Evolutionary conservation across 768 basidiomycete species (phyloP).

Genomic region (Mycena floridula): DNA sequence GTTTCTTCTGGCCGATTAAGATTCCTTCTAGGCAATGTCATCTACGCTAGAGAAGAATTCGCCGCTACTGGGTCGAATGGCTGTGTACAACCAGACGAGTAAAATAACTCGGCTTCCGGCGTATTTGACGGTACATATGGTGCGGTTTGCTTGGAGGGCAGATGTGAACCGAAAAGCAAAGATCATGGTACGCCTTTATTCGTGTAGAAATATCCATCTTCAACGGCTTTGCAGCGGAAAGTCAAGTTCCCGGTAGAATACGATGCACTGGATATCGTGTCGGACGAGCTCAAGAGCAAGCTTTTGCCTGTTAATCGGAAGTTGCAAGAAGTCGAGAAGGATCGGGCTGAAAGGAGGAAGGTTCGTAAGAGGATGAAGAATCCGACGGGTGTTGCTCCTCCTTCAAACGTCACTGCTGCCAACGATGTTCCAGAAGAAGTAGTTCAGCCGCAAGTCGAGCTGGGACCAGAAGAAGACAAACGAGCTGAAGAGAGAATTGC

Average conservation of each 20-base stretch:
- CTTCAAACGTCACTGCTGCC: constrained; percentile 16
- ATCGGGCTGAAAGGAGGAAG: constrained; percentile 76
- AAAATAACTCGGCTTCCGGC: constrained; percentile 79
- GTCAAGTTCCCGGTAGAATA: constrained; percentile 91
- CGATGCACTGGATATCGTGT: constrained; percentile 77
- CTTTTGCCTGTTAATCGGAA: constrained; percentile 64
- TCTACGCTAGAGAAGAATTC: constrained; percentile 84
- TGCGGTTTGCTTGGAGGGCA: constrained; percentile 90
- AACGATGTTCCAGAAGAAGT: constrained; percentile 26
- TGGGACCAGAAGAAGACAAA: constrained; percentile 62
- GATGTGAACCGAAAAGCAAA: constrained; percentile 93
- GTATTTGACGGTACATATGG: constrained; percentile 90
- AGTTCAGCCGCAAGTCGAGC: constrained; percentile 33
- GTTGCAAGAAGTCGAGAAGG: constrained; percentile 78
- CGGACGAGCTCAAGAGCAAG: constrained; percentile 71
- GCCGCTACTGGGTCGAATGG: constrained; percentile 71
- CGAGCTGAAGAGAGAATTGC: constrained; percentile 60
- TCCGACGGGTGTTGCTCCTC: constrained; percentile 16
- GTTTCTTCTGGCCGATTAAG: neutral
- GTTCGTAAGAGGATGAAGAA: constrained; percentile 70
- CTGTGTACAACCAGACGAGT: constrained; percentile 74
- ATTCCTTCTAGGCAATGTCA: constrained; percentile 60
- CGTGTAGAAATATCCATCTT: neutral
- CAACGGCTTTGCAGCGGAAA: constrained; percentile 47
- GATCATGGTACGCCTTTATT: constrained; percentile 67